Evolutionary conservation across 2,329 filamentous ascomycete genomes (phyloP), one percentile per base, ranked within the genome.

Genomic region (Madurella mycetomatis): DNA sequence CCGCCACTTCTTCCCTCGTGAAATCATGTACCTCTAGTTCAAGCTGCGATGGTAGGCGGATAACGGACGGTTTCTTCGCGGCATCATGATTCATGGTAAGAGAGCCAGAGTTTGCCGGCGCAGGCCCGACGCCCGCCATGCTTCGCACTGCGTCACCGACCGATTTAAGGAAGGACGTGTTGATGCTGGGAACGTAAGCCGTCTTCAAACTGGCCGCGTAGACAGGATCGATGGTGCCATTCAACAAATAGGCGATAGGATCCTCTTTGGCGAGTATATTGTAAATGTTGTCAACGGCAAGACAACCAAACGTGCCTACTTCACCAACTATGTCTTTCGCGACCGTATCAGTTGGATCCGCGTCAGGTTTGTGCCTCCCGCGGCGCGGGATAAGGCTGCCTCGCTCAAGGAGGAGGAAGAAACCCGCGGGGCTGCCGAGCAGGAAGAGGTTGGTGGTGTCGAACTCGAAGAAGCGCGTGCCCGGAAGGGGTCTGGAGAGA

Each of bases 1-100:
- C 94, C 0, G 92, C 92, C 50, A 95, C 82, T 65, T 96, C 92
- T 69, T 97, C 92, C 2, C 90, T 82, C 0, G 88, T 88, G 67
- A 99, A 99, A 69, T 99, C 88, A 67, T 97, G 94, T 0, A 92
- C 92, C 66, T 97, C 92, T 49, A 99, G 80, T 69, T 99, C 94
- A n/a, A 97, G 74, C 63, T 84, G 83, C 15, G 79, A 86, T 0
- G 79, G 81, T 39, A 83, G 73, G 41, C 81, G 78, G 46, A 71
- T 60, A 1, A 77, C 73, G 1, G 76, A 75, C 0, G 76, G 70
- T 34, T 66, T 69, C 54, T 34, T 49, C 4, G 16, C 31, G 3
- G 25, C 16, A 41, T 45, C 31, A 32, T 18, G 18, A 15, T 12
- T 16, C 31, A 3, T n/a, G 31, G 19, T 17, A 25, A 32, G 4